Conservation (phyloP, 140 eudicot species). For the Flaveria floridana region DNA sequence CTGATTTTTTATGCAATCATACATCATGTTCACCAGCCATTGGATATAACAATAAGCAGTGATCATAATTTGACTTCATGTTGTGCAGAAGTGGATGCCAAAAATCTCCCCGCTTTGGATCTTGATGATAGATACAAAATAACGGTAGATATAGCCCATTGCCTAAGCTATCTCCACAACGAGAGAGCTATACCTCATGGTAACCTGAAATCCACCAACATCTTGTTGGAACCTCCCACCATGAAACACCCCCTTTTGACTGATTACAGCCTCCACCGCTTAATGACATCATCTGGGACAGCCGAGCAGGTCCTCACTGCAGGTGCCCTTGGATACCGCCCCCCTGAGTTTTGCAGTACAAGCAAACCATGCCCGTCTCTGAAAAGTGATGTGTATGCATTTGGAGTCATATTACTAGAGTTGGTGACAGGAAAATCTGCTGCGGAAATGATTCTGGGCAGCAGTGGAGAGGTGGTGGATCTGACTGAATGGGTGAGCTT, state of each 20-base stretch:
- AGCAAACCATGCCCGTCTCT: conserved; percentile 86
- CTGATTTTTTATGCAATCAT: background rate
- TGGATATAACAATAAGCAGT: background rate
- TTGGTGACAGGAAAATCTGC: conserved; percentile 66
- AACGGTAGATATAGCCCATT: conserved; percentile 58
- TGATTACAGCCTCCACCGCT: conserved; percentile 83
- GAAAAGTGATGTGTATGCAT: conserved; percentile 84
- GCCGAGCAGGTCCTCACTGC: conserved; percentile 83
- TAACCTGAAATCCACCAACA: conserved; percentile 80
- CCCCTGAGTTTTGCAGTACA: conserved; percentile 81
- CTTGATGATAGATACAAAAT: conserved; percentile 54
- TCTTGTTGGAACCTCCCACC: conserved; percentile 54
- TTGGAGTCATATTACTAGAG: conserved; percentile 73
- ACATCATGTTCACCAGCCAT: background rate
- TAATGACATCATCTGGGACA: conserved; percentile 76
- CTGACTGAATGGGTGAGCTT: conserved; percentile 76
- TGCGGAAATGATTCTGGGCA: conserved; percentile 54
- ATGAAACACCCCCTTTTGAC: conserved; percentile 50
- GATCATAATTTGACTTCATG: conserved; percentile 6
- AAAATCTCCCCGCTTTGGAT: conserved; percentile 43
- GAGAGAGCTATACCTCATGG: conserved; percentile 84
- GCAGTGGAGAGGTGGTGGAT: conserved; percentile 56
- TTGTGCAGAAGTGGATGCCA: conserved; percentile 56
- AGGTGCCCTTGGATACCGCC: conserved; percentile 73
- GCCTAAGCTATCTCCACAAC: conserved; percentile 71